Percentiles rank a stretch among this genome's conserved stretches.
Evolutionary conservation across 148 eudicot species (phyloP).

Genomic region (Fagopyrum esculentum): DNA sequence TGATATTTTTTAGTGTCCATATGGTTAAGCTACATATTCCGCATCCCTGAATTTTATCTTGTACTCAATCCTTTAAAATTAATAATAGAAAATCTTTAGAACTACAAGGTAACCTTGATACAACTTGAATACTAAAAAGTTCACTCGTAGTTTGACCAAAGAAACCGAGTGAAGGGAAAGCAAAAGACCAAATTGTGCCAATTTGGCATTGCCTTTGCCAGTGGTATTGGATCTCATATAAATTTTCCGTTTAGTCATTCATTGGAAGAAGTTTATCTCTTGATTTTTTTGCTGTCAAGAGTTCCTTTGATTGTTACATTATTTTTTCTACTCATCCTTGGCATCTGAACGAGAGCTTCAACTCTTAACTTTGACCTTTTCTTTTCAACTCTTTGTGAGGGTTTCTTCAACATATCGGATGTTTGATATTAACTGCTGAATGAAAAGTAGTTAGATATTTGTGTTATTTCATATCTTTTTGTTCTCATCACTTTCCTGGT

Average conservation of each 20-base stretch:
- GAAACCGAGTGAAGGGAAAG: too few species aligned
- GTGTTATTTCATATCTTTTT: not conserved
- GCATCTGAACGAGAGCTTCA: not conserved
- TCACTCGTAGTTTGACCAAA: too few species aligned
- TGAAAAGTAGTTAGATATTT: not conserved
- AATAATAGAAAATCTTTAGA: too few species aligned
- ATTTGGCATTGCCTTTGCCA: constrained; percentile 1
- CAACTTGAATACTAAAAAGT: too few species aligned
- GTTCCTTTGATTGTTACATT: not conserved
- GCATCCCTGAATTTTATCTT: not conserved
- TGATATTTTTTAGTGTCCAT: not conserved
- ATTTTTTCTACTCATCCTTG: not conserved
- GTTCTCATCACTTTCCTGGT: not conserved
- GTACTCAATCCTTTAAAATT: too few species aligned
- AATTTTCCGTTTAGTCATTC: not conserved
- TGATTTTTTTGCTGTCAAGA: not conserved
- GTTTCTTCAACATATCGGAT: not conserved
- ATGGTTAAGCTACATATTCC: not conserved
- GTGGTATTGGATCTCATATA: not conserved
- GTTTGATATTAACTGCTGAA: not conserved
- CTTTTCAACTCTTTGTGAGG: not conserved
- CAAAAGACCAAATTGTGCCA: not conserved
- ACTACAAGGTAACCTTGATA: too few species aligned
- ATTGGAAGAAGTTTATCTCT: not conserved
- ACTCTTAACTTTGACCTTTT: not conserved